Percentiles rank a stretch among this genome's conserved stretches.
phyloP scores from a whole-genome alignment of 75 land plant genomes.

The Picea glauca region DNA sequence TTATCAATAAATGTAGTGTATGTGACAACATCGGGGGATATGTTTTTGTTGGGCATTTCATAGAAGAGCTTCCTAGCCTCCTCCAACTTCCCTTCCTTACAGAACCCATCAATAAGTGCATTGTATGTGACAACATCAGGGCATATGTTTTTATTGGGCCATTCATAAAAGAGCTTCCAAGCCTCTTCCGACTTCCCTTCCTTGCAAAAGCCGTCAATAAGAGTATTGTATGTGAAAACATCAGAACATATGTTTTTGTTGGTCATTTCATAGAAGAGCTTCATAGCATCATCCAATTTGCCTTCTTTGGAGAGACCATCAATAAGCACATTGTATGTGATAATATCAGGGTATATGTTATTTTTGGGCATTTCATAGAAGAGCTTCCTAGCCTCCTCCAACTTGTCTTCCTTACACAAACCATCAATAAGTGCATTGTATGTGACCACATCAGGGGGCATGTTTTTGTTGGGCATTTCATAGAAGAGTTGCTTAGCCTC shows the following conservation, averaged over 20 bases:
- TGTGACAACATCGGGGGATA: constrained; percentile 2
- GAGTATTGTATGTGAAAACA: background rate
- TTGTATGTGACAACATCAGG: constrained; percentile 21
- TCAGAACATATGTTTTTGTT: background rate
- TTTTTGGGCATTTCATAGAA: constrained; percentile 19
- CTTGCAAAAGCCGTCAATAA: background rate
- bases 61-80: constrained; percentile 12
- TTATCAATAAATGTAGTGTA: constrained; percentile 16
- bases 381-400: constrained; percentile 19
- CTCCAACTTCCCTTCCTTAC: constrained; percentile 6
- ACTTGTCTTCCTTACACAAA: constrained; percentile 19
- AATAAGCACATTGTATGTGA: constrained; percentile 2
- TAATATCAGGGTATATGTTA: constrained; percentile 11
- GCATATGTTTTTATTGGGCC: background rate
- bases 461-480: background rate
- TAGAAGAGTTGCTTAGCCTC: constrained; percentile 13
- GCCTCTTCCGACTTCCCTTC: background rate
- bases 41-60: constrained; percentile 15
- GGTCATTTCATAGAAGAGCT: background rate
- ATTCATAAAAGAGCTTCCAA: background rate
- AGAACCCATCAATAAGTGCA: constrained; percentile 15
- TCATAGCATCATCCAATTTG: background rate
- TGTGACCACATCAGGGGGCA: constrained; percentile 19
- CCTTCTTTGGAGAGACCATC: background rate
- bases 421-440: constrained; percentile 29